Evolutionary conservation across 805 yeast species (phyloP).

Genomic region (Saccharomycopsis sp.): DNA sequence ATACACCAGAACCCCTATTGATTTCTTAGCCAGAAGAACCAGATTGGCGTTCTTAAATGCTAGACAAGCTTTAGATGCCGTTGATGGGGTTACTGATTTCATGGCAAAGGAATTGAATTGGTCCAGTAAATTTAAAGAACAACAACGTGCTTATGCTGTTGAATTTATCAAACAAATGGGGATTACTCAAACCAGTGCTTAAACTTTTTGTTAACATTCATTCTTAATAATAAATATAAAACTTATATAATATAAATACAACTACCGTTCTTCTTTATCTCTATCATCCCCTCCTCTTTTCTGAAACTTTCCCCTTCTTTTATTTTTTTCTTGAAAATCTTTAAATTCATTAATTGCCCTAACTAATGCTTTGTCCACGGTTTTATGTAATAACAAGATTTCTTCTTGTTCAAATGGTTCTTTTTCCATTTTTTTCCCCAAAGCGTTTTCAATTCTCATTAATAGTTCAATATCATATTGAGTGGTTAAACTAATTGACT

Average conservation of each 20-base stretch:
- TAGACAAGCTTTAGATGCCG: constrained; percentile 66
- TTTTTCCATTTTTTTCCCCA: constrained; percentile 75
- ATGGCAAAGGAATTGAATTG: constrained; percentile 76
- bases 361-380: constrained; percentile 86
- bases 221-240: neutral
- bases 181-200: constrained; percentile 10
- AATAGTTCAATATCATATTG: constrained; percentile 91
- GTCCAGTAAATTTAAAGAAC: constrained; percentile 47
- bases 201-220: neutral
- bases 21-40: constrained; percentile 86
- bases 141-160: constrained; percentile 41
- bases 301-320: neutral
- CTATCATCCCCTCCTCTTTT: neutral
- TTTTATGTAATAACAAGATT: constrained; percentile 66
- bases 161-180: constrained; percentile 60
- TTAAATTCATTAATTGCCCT: constrained; percentile 53
- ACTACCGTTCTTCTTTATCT: neutral
- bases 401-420: constrained; percentile 63
- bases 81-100: constrained; percentile 76
- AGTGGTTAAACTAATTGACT: constrained; percentile 78
- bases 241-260: neutral
- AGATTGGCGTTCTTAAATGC: constrained; percentile 89
- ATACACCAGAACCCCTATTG: constrained; percentile 79
- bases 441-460: constrained; percentile 78
- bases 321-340: constrained; percentile 23